Conservation (phyloP, 371 early-diverging fungal species). For the Conidiobolus coronatus region DNA sequence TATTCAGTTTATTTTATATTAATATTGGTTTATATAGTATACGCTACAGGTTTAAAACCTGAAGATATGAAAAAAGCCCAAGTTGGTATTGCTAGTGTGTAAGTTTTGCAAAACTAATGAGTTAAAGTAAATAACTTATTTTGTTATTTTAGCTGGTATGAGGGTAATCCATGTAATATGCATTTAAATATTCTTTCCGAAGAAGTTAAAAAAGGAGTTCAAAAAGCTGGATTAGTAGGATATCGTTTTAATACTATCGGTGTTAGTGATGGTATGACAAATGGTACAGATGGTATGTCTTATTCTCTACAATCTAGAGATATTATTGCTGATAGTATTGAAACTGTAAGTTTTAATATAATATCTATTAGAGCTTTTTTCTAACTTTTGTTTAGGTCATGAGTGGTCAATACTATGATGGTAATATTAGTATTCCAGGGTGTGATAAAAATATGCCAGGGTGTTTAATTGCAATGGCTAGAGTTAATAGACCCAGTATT, state of each 20-base stretch:
- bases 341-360: constrained; percentile 37
- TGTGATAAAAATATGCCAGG: constrained; percentile 99
- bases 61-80: constrained; percentile 67
- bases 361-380: neutral
- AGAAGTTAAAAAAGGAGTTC: constrained; percentile 77
- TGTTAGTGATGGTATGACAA: constrained; percentile 90
- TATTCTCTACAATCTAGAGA: constrained; percentile 90
- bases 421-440: constrained; percentile 78
- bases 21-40: constrained; percentile 24
- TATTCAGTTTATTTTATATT: neutral
- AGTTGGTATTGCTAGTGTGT: constrained; percentile 84
- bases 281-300: constrained; percentile 89
- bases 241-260: constrained; percentile 93
- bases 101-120: constrained; percentile 11
- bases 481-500: constrained; percentile 82
- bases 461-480: constrained; percentile 81
- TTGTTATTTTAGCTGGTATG: constrained; percentile 50
- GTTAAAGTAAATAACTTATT: neutral
- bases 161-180: constrained; percentile 99
- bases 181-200: constrained; percentile 73
- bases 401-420: constrained; percentile 91
- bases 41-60: constrained; percentile 70
- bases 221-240: constrained; percentile 68
- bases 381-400: constrained; percentile 27
- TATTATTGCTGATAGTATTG: constrained; percentile 94